A percentile compares a stretch with the other conserved stretches of the same genome.
These are phyloP conservation scores for Thermothielavioides terrestris DNA, from an alignment of 495 filamentous ascomycete species.

Conservation along the genomic window DNA sequence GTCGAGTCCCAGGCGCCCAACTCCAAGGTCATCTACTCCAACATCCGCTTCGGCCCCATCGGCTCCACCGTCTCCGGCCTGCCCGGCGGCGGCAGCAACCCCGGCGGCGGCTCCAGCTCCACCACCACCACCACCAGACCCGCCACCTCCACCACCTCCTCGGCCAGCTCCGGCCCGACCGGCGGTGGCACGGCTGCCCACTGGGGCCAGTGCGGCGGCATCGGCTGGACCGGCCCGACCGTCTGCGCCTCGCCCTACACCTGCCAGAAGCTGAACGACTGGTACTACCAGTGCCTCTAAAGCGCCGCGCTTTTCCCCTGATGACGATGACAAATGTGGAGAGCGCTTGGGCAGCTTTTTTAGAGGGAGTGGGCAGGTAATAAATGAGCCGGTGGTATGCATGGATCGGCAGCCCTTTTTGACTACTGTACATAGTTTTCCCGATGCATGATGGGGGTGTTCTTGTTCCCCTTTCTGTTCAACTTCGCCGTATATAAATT, in stretches of 20 bases:
- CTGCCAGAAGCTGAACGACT: slow-evolving; percentile 25
- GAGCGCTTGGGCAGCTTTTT: too few species aligned
- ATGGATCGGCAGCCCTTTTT: slow-evolving; percentile 1
- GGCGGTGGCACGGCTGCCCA: not conserved
- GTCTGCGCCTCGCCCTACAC: slow-evolving; percentile 29
- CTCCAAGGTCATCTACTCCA: slow-evolving; percentile 49
- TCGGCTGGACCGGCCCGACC: slow-evolving; percentile 37
- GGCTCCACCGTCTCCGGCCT: slow-evolving; percentile 47
- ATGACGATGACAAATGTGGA: too few species aligned
- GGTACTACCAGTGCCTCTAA: slow-evolving; percentile 10
- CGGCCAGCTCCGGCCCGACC: slow-evolving; percentile 9
- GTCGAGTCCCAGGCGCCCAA: slow-evolving; percentile 48
- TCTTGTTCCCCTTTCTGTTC: slow-evolving; percentile 1
- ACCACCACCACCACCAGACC: slow-evolving; percentile 11
- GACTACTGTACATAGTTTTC: slow-evolving; percentile 19
- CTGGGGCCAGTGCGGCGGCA: slow-evolving; percentile 39
- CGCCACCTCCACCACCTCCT: slow-evolving; percentile 8
- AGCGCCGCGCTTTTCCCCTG: not conserved
- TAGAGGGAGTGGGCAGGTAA: not conserved
- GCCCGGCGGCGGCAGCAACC: slow-evolving; percentile 6
- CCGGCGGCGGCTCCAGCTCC: slow-evolving; percentile 10
- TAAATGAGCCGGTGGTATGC: not conserved
- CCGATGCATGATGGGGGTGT: slow-evolving; percentile 7
- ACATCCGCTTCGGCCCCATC: slow-evolving; percentile 65
- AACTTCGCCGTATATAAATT: slow-evolving; percentile 15